Conservation (phyloP, 139 green algal species). For the Picochlorum sp. region DNA sequence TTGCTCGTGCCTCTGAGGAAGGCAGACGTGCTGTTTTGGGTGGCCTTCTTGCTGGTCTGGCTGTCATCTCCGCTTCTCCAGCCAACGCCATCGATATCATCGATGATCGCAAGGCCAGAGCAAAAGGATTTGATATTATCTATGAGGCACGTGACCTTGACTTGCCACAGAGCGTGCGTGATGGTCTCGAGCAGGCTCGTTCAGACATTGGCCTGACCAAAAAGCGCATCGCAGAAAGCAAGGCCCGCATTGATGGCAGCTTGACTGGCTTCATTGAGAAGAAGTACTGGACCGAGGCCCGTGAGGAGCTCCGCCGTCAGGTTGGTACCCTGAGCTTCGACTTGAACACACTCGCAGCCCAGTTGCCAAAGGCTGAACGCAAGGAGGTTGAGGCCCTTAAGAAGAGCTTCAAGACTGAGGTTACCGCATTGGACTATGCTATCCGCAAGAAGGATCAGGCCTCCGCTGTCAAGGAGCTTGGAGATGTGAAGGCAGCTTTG, state of each 20-base stretch:
- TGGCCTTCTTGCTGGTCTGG: slow-evolving; percentile 52
- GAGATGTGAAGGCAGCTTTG: slow-evolving; percentile 37
- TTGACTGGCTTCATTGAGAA: slow-evolving; percentile 61
- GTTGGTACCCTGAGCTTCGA: slow-evolving; percentile 84
- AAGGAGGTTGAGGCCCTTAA: slow-evolving; percentile 52
- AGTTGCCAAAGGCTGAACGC: slow-evolving; percentile 65
- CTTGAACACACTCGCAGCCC: slow-evolving; percentile 61
- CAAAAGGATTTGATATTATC: slow-evolving; percentile 77
- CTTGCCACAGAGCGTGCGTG: slow-evolving; percentile 55
- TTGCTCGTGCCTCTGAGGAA: slow-evolving; percentile 20
- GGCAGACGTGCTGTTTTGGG: slow-evolving; percentile 57
- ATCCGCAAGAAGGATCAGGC: slow-evolving; percentile 74
- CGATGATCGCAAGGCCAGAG: slow-evolving; percentile 55
- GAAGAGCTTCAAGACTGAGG: slow-evolving; percentile 63
- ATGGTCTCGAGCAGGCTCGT: slow-evolving; percentile 55
- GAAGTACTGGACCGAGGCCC: slow-evolving; percentile 80
- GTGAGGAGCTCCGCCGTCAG: slow-evolving; percentile 69
- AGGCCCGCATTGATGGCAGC: slow-evolving; percentile 64
- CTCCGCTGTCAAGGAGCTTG: slow-evolving; percentile 38
- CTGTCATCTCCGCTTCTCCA: slow-evolving; percentile 27
- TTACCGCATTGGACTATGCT: slow-evolving; percentile 73
- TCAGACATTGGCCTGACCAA: slow-evolving; percentile 46
- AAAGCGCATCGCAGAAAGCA: slow-evolving; percentile 55
- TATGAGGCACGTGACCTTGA: slow-evolving; percentile 86
- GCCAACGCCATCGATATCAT: slow-evolving; percentile 61